phyloP scores from a whole-genome alignment of 495 filamentous ascomycete genomes.

The Glonium stellatum region DNA sequence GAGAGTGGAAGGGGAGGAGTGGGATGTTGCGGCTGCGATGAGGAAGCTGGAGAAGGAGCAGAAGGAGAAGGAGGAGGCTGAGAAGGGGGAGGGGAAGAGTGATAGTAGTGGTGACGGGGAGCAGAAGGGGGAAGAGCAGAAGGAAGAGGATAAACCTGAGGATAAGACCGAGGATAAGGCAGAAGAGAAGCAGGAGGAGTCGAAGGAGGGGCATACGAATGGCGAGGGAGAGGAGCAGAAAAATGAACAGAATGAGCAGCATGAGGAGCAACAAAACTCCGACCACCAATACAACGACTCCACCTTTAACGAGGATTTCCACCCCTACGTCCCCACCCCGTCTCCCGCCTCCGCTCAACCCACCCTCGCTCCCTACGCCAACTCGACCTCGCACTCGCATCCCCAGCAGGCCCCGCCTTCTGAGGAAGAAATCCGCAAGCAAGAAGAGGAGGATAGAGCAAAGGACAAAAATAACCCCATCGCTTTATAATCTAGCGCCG shows the following conservation, averaged over 20 bases:
- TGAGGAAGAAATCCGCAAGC: conserved; percentile 4
- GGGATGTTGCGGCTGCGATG: not conserved
- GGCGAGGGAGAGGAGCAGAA: conserved; percentile 42
- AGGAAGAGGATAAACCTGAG: not conserved
- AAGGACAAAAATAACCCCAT: too few relatives aligned
- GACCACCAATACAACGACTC: too few relatives aligned
- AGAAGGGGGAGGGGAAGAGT: not conserved
- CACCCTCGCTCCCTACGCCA: too few relatives aligned
- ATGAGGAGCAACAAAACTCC: too few relatives aligned
- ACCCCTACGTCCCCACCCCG: too few relatives aligned
- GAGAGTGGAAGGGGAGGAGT: conserved; percentile 25
- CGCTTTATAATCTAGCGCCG: too few relatives aligned
- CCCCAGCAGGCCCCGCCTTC: too few relatives aligned
- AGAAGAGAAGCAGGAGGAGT: not conserved
- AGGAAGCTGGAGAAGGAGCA: conserved; percentile 1
- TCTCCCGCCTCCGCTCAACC: too few relatives aligned
- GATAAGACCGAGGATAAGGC: not conserved
- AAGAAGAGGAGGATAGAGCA: conserved; percentile 36
- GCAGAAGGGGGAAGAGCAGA: not conserved
- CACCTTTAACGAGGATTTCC: too few relatives aligned
- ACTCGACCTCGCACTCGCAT: too few relatives aligned
- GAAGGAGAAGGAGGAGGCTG: not conserved
- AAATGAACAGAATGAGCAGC: conserved; percentile 13
- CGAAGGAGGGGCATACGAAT: conserved; percentile 9
- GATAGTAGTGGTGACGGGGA: too few relatives aligned